Evolutionary conservation across 352 stramenopile genomes (phyloP), one percentile per base, ranked within the genome.

Genomic region (Pseudoperonospora humuli): DNA sequence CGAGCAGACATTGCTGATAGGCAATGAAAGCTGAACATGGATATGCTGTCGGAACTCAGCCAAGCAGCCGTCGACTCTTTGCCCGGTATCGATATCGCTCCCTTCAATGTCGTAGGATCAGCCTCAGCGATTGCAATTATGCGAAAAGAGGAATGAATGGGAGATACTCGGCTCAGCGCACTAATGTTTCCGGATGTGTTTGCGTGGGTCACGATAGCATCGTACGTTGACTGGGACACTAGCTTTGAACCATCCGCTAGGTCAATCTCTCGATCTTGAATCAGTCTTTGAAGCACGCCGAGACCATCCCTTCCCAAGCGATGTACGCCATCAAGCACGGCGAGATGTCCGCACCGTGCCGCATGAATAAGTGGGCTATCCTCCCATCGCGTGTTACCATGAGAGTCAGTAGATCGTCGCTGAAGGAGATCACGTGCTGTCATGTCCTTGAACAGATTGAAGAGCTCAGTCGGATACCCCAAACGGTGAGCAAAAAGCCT

Each of bases 361-460:
- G 93, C 91, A 46, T 85, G 70, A 14, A 96, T 82, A 3, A 98
- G 58, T 7, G 92, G 89, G 32, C 86, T 96, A 39, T 96, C 75
- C 53, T 91, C 78, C 95, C 95, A 98, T 10, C 50, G 70, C 7
- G 93, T 98, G 36, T 96, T 84, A 2, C 90, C 91, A 7, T 64
- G 54, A 4, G 67, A 61, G 40, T 96, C 84, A 1, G 91, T 98
- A 7, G 66, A 82, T 7, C 93, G 82, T 29, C 74, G 70, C 49
- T 96, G 80, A 19, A 97, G 64, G 6, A 98, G 75, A 75, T 98
- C 92, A 18, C 92, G 72, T 3, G 79, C 67, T 4, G 82, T 96
- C 74, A 98, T 94, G 47, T 98, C 95, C 43, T 90, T 85, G 52
- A 96, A 95, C 6, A 98, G 50, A 44, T 74, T 89, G 39, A 97